Base-by-base conservation (phyloP, 2,329 filamentous ascomycete species). In the Monilinia vaccinii-corymbosi region DNA sequence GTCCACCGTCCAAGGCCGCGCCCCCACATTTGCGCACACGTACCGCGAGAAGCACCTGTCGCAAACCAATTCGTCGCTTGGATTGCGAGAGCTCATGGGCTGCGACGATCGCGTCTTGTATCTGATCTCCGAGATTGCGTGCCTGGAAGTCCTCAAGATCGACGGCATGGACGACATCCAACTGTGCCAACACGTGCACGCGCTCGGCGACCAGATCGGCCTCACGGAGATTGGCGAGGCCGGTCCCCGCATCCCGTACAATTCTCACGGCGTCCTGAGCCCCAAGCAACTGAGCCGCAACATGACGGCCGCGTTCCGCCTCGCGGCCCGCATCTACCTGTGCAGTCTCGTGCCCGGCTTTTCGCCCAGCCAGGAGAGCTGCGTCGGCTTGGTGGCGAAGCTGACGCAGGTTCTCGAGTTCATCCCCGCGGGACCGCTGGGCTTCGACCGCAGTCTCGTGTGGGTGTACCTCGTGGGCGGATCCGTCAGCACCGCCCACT, bases 51-150 rank as follows among this genome's bases (percentile, higher is more conserved):
- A 97, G 80, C 90, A 96, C 73, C 82, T 96, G 56, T 88, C 89
- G 11, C 73, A 76, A 13, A 73, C 76, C 64, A 82, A 82, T 73
- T 68, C 79, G 25, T 82, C 79, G 59, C 78, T 86, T 16, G 94
- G 94, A 13, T 81, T 99, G 42, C 86, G 88, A 57, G 91, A 96
- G 77, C 82, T 97, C 56, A 97, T 97, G 92, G 94, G 94, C 67
- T 97, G 94, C 74, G 93, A 97, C 65, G 94, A 99, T 75, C 85
- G 86, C 25, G 88, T 97, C 75, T 97, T 99, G 91, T 97, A 96
- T 74, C 80, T 97, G 69, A 96, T 99, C 72, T 96, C 91, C 2
- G 94, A 99, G 76, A 96, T 97, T 69, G 90, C 93, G 58, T 97
- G 94, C 74, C 84, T 99, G 57, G 94, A 97, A 73, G 88, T 89